These are phyloP conservation scores for Kalmanozyma brasiliensis DNA, from an alignment of 1,284 basidiomycete species.

Conservation along the genomic window DNA sequence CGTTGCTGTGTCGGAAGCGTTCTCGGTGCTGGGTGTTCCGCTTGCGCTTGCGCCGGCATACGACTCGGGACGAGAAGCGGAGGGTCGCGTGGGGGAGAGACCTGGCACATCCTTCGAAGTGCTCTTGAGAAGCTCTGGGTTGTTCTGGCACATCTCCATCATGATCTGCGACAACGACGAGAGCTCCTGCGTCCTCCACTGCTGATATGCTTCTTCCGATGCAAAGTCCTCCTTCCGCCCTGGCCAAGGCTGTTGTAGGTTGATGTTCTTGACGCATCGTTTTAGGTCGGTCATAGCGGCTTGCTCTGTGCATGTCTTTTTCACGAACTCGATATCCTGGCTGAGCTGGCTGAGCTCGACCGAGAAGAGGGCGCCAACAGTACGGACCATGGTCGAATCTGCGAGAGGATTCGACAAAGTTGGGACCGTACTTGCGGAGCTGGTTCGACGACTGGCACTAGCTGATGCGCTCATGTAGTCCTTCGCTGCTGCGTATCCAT, in stretches of 20 bases:
- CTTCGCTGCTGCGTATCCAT: conserved; percentile 18
- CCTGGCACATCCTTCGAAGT: conserved; percentile 53
- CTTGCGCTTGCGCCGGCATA: conserved; percentile 10
- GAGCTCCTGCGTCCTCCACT: conserved; percentile 87
- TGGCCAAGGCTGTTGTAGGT: conserved; percentile 83
- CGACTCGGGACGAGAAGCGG: conserved; percentile 22
- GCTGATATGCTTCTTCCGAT: conserved; percentile 79
- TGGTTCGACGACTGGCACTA: conserved; percentile 36
- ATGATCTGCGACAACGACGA: conserved; percentile 86
- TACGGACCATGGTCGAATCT: conserved; percentile 67
- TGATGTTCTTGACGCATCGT: conserved; percentile 91
- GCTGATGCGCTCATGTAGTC: conserved; percentile 25
- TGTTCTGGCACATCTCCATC: conserved; percentile 84
- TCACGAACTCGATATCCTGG: conserved; percentile 79
- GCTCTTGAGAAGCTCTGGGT: conserved; percentile 86
- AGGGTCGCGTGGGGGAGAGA: conserved; percentile 11
- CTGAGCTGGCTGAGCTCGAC: conserved; percentile 77
- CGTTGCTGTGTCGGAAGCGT: conserved; percentile 9
- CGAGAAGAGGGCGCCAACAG: conserved; percentile 80
- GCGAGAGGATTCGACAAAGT: conserved; percentile 25
- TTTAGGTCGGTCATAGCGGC: conserved; percentile 69
- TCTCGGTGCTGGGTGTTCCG: conserved; percentile 18
- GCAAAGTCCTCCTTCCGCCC: conserved; percentile 87
- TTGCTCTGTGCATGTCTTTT: conserved; percentile 77
- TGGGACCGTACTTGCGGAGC: conserved; percentile 38